A percentile compares a stretch with the other conserved stretches of the same genome.
Conservation (phyloP, 805 yeast species). For the Helenozyma baotianmanensis region DNA sequence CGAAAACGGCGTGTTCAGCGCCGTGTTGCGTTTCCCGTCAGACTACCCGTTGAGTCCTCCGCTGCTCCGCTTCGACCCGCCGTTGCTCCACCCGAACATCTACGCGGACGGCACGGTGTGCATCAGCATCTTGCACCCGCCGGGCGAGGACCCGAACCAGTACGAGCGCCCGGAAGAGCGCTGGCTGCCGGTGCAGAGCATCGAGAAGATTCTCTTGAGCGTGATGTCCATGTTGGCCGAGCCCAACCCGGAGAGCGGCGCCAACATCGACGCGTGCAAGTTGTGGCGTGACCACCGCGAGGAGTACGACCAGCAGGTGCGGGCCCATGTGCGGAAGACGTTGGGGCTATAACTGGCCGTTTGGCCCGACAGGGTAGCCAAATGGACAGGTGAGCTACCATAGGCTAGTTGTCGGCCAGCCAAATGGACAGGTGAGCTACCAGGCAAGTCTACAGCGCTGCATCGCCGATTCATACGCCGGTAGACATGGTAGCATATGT, state of each 20-base stretch:
- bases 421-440: no score
- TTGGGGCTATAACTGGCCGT: slow-evolving; percentile 71
- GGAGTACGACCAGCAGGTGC: slow-evolving; percentile 62
- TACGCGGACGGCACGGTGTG: slow-evolving; percentile 95
- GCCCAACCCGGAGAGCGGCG: slow-evolving; percentile 95
- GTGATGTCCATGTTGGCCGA: slow-evolving; percentile 96
- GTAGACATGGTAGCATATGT: no score
- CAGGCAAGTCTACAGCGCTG: no score
- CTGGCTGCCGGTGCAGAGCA: slow-evolving; percentile 97
- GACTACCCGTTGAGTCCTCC: slow-evolving; percentile 88
- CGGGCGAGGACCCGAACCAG: slow-evolving; percentile 96
- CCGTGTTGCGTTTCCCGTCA: slow-evolving; percentile 62
- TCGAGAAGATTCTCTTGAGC: slow-evolving; percentile 90
- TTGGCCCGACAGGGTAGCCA: no score
- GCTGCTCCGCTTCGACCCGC: slow-evolving; percentile 66
- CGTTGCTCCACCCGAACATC: slow-evolving; percentile 88
- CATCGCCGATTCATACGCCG: no score
- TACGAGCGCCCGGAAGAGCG: slow-evolving; percentile 94
- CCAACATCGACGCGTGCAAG: slow-evolving; percentile 76
- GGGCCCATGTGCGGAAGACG: slow-evolving; percentile 61
- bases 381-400: no score
- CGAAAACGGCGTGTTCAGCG: slow-evolving; percentile 85
- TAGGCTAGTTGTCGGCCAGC: no score
- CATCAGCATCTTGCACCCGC: slow-evolving; percentile 89
- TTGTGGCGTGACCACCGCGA: slow-evolving; percentile 84